A percentile compares a stretch with the other conserved stretches of the same genome.
Evolutionary conservation across 768 basidiomycete species (phyloP).

Genomic region (Suillus fuscotomentosus): DNA sequence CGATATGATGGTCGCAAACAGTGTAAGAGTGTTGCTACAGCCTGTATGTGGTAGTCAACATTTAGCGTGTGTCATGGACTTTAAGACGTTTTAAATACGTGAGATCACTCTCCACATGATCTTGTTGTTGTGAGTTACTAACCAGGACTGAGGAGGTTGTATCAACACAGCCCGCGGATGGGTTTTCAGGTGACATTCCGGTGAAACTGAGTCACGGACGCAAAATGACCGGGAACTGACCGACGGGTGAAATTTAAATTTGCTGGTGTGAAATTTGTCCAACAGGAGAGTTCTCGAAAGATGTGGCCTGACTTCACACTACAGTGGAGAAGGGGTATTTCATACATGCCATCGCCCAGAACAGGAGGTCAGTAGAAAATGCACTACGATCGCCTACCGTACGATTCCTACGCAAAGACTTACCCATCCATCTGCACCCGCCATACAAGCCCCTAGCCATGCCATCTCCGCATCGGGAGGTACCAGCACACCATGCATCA

Average conservation of each 20-base stretch:
- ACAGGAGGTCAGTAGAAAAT: background rate
- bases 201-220: background rate
- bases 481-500: slow-evolving; percentile 81
- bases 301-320: background rate
- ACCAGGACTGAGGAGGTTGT: background rate
- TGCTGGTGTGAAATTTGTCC: background rate
- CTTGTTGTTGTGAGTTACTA: background rate
- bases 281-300: background rate
- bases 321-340: background rate
- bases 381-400: slow-evolving; percentile 18
- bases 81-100: background rate
- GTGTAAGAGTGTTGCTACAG: background rate
- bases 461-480: slow-evolving; percentile 89
- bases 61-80: background rate
- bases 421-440: slow-evolving; percentile 95
- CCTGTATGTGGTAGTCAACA: background rate
- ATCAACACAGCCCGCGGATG: background rate
- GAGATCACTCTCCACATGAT: background rate
- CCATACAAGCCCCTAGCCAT: slow-evolving; percentile 91
- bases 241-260: background rate
- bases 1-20: background rate
- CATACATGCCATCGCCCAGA: background rate
- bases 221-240: background rate
- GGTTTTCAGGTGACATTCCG: too few species aligned
- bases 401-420: slow-evolving; percentile 77